phyloP scores from a whole-genome alignment of 345 rosid genomes.

The Salix exigua region DNA sequence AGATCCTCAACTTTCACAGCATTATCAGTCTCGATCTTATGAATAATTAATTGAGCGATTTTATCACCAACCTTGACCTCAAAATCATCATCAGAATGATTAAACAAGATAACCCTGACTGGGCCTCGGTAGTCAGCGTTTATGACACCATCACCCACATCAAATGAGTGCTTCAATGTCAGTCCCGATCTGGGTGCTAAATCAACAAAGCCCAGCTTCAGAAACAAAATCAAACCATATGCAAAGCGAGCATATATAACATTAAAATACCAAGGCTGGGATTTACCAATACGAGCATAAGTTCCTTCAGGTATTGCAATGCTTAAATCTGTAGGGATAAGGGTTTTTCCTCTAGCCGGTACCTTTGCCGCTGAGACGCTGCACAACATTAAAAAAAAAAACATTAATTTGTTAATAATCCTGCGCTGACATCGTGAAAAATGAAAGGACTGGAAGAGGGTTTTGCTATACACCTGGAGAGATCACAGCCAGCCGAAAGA shows the following conservation, averaged over 20 bases:
- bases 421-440: not conserved
- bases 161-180: constrained; percentile 63
- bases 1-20: constrained; percentile 66
- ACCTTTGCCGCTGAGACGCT: constrained; percentile 64
- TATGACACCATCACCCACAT: too few relatives aligned
- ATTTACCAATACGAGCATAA: constrained; percentile 66
- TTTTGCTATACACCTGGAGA: constrained; percentile 40
- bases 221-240: not conserved
- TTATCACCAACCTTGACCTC: constrained; percentile 20
- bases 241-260: too few relatives aligned
- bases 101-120: too few relatives aligned
- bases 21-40: constrained; percentile 65
- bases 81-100: too few relatives aligned
- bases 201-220: not conserved
- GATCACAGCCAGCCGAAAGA: constrained; percentile 81
- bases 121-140: too few relatives aligned
- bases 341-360: constrained; percentile 78
- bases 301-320: constrained; percentile 67
- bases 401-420: not conserved
- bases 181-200: constrained; percentile 74
- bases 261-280: not conserved
- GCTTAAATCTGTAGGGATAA: constrained; percentile 73
- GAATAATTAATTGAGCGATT: constrained; percentile 64
- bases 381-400: not conserved
- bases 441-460: not conserved